Evolutionary conservation across 2,329 filamentous ascomycete species (phyloP).

Genomic region (Lasiodiplodia theobromae): DNA sequence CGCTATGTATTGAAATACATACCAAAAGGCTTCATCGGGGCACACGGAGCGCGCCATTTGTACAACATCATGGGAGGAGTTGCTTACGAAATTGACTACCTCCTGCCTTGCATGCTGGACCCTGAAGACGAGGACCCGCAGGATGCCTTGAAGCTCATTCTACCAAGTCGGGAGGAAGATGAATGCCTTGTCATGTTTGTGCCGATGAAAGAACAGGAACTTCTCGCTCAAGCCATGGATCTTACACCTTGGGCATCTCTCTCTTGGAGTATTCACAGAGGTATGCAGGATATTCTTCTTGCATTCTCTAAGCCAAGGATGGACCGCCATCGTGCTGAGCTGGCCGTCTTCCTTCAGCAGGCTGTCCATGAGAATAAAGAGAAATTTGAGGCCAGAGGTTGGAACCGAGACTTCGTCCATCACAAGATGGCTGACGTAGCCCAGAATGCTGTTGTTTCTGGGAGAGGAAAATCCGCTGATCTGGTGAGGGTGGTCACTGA

Average conservation of each 20-base stretch:
- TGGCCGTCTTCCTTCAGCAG: background rate
- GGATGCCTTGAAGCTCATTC: background rate
- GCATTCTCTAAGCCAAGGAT: background rate
- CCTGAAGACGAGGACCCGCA: background rate
- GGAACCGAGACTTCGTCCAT: background rate
- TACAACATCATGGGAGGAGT: conserved; percentile 10
- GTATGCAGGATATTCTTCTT: conserved; percentile 1
- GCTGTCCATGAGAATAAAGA: background rate
- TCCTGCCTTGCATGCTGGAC: background rate
- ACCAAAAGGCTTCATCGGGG: conserved; percentile 4
- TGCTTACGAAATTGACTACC: conserved; percentile 2
- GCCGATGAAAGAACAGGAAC: background rate
- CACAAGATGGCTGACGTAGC: background rate
- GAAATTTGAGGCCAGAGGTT: background rate
- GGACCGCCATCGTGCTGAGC: background rate
- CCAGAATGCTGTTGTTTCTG: background rate
- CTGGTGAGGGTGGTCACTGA: background rate
- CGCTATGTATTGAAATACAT: background rate
- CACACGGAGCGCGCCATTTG: background rate
- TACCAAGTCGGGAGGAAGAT: background rate
- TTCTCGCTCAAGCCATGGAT: background rate
- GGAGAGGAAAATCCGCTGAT: background rate
- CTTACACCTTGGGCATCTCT: background rate
- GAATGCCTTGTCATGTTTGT: background rate
- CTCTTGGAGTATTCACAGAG: conserved; percentile 4